Conservation (phyloP, 306 rosid species). For the Lithocarpus polystachyus region DNA sequence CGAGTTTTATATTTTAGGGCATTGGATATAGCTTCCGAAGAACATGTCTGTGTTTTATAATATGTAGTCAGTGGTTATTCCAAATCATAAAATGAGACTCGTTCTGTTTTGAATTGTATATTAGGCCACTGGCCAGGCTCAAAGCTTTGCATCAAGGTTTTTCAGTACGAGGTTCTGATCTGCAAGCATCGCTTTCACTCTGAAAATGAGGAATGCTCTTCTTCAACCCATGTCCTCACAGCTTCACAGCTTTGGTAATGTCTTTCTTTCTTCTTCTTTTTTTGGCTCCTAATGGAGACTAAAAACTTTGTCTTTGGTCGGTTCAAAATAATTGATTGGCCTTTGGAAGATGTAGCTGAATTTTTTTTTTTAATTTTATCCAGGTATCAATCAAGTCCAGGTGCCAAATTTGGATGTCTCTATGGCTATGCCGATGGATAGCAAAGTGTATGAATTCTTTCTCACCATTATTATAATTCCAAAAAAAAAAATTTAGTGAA, state of each 20-base stretch:
- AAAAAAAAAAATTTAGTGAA: neutral
- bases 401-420: slow-evolving; percentile 27
- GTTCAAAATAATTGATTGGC: neutral
- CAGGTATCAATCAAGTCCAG: slow-evolving; percentile 44
- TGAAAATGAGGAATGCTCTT: slow-evolving; percentile 46
- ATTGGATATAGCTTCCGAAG: too few relatives aligned
- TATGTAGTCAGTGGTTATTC: neutral
- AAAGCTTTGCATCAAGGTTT: neutral
- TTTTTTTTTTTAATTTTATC: neutral
- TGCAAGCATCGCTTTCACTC: slow-evolving; percentile 11
- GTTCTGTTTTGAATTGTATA: neutral
- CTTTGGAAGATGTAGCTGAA: neutral
- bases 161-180: neutral
- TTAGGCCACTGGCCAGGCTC: neutral
- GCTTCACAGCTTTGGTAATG: slow-evolving; percentile 38
- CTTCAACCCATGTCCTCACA: slow-evolving; percentile 30
- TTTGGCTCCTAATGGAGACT: neutral
- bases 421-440: slow-evolving; percentile 30
- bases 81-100: neutral
- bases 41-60: too few relatives aligned
- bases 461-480: slow-evolving; percentile 1
- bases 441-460: slow-evolving; percentile 35
- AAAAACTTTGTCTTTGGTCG: neutral
- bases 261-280: too few relatives aligned
- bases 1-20: too few relatives aligned